Evolutionary conservation across 2,329 filamentous ascomycete species (phyloP).

Genomic region (Acephala macrosclerotiorum): DNA sequence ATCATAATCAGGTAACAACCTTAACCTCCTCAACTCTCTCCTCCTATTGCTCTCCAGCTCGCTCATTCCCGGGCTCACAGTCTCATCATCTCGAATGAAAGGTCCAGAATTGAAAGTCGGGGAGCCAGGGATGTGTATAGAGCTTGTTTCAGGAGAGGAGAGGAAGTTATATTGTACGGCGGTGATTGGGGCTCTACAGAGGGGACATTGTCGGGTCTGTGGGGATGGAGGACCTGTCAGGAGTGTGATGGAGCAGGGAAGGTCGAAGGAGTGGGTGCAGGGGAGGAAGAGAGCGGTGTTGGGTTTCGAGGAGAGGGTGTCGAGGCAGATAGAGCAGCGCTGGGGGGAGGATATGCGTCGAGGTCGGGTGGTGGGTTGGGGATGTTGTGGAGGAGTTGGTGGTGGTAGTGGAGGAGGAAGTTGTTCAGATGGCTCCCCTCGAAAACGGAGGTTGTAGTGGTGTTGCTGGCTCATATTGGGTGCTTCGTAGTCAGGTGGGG

Average conservation of each 20-base stretch:
- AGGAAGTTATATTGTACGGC: conserved; percentile 2
- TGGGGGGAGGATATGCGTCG: background rate
- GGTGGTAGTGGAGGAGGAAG: background rate
- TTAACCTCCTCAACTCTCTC: background rate
- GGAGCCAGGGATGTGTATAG: background rate
- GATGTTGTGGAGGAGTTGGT: background rate
- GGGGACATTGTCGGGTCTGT: background rate
- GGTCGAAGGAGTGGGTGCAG: background rate
- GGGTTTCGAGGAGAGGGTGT: background rate
- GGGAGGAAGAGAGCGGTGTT: background rate
- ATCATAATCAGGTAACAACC: conserved; percentile 1
- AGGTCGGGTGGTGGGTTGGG: background rate
- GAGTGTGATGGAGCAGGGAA: background rate
- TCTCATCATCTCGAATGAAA: background rate
- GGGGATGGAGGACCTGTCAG: background rate
- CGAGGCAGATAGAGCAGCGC: conserved; percentile 1
- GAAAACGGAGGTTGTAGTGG: background rate
- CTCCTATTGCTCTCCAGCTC: background rate
- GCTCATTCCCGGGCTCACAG: background rate
- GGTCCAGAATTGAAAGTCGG: background rate
- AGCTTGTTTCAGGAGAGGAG: background rate
- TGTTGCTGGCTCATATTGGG: background rate
- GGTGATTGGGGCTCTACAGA: background rate
- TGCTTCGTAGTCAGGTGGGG: background rate
- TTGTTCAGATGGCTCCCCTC: background rate